A percentile compares a stretch with the other conserved stretches of the same genome.
phyloP scores from a whole-genome alignment of 768 basidiomycete genomes.

The Hemileccinum impolitum region DNA sequence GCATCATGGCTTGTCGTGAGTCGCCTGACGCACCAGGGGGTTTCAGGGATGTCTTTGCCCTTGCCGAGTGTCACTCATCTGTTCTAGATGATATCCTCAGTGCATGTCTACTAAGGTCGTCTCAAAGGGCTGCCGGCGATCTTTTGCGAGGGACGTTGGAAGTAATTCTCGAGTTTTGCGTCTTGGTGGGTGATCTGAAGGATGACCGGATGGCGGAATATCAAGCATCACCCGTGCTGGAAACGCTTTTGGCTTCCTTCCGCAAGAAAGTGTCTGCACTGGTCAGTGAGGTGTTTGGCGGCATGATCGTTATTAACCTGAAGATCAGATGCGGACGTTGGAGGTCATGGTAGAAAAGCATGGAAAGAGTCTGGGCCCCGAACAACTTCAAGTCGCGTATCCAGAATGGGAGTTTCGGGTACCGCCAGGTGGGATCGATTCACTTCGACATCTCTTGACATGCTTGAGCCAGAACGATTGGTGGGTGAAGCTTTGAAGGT shows the following conservation, averaged over 20 bases:
- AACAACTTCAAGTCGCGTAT: slow-evolving; percentile 22
- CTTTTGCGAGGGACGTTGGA: slow-evolving; percentile 61
- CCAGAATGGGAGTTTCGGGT: slow-evolving; percentile 30
- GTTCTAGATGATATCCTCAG: slow-evolving; percentile 73
- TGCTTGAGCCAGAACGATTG: slow-evolving; percentile 54
- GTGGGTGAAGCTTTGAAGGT: slow-evolving; percentile 40
- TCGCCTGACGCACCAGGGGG: slow-evolving; percentile 13
- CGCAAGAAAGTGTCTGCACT: slow-evolving; percentile 51
- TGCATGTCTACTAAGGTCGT: slow-evolving; percentile 68
- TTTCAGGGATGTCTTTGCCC: slow-evolving; percentile 72
- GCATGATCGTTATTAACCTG: neutral
- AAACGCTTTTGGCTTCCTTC: slow-evolving; percentile 53
- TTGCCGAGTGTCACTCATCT: slow-evolving; percentile 62
- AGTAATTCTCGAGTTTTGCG: slow-evolving; percentile 61
- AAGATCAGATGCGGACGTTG: slow-evolving; percentile 50
- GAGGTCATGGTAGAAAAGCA: slow-evolving; percentile 56
- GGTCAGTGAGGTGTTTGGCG: slow-evolving; percentile 39
- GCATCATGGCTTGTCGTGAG: slow-evolving; percentile 30
- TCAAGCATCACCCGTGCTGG: slow-evolving; percentile 54
- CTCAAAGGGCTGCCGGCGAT: slow-evolving; percentile 64
- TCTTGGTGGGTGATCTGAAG: slow-evolving; percentile 60
- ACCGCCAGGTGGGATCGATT: slow-evolving; percentile 50
- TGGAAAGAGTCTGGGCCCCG: slow-evolving; percentile 17
- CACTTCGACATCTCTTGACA: slow-evolving; percentile 52
- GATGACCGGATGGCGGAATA: slow-evolving; percentile 58